Evolutionary conservation across 208 protist species (phyloP), one percentile per base, ranked within the genome.

Genomic region (Angomonas deanei): DNA sequence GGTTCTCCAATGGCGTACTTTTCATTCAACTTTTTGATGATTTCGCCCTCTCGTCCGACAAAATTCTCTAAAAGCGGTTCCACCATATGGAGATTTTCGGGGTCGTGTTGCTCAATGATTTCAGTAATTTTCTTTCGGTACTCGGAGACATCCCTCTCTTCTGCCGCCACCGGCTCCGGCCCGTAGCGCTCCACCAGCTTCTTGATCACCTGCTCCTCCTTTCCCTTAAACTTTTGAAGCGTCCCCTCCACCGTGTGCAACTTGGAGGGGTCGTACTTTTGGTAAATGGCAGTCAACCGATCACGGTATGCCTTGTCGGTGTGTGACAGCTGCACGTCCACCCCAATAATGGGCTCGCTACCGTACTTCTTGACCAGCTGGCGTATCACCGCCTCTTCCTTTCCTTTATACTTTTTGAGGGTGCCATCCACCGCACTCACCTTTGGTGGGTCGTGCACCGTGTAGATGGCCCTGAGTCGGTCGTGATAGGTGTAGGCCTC

Each of bases 351-450:
- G 28, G 78, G 84, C 66, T 91, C 77, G 8, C 75, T 76, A 23
- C 84, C 84, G 78, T 88, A 91, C 66, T 83, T 82, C 61, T 78
- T 71, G 47, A 85, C 78, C 24, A 91, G 72, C 32, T 77, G 66
- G 5, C 63, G 52, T 26, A 91, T 75, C 32, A 86, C 68, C 21
- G 76, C 80, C 61, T 79, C 80, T 59, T 91, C 84, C 26, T 74
- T 68, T 11, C 76, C 75, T 34, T 71, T 64, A 71, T 77, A 87
- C 68, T 84, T 86, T 33, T 74, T 59, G 57, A 92, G 48, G 15
- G 79, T 83, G 10, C 68, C 76, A 26, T 87, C 78, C 4, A 88
- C 82, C 8, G 75, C 68, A 15, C 61, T 50, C 3, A 86, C 31
- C 60, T 87, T 88, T 23, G 17, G 36, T 10, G 80, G 81, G 31